These are phyloP conservation scores for Phytophthora multivora DNA, from an alignment of 352 stramenopile genomes.

Conservation along the genomic window DNA sequence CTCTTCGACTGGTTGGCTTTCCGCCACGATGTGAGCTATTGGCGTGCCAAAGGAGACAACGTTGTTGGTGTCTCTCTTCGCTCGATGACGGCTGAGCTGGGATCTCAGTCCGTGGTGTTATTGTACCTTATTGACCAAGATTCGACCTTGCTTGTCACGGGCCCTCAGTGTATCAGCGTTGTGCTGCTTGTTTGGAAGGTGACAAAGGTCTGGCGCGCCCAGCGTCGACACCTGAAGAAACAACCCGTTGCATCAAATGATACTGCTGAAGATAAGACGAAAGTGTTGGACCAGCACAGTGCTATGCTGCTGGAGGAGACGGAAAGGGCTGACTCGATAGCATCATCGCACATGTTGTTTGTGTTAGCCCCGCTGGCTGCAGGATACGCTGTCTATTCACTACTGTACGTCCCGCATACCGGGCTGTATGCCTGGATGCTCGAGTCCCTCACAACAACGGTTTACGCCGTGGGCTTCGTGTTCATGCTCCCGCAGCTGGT, in stretches of 20 bases:
- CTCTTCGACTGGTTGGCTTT: slow-evolving; percentile 99
- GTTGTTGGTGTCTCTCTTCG: slow-evolving; percentile 94
- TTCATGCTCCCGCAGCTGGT: slow-evolving; percentile 93
- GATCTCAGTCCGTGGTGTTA: slow-evolving; percentile 94
- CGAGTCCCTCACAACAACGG: slow-evolving; percentile 82
- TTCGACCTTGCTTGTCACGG: slow-evolving; percentile 93
- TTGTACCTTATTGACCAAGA: slow-evolving; percentile 96
- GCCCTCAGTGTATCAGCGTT: slow-evolving; percentile 60
- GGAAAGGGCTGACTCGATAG: slow-evolving; percentile 77
- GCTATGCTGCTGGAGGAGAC: slow-evolving; percentile 45
- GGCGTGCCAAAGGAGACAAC: slow-evolving; percentile 90
- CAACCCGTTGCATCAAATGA: slow-evolving; percentile 8
- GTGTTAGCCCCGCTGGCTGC: slow-evolving; percentile 74
- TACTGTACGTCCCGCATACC: slow-evolving; percentile 82
- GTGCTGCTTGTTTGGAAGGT: slow-evolving; percentile 92
- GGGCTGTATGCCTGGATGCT: slow-evolving; percentile 89
- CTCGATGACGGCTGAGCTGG: slow-evolving; percentile 92
- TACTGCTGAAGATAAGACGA: slow-evolving; percentile 36
- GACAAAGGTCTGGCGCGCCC: slow-evolving; percentile 59
- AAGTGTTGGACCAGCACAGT: slow-evolving; percentile 34
- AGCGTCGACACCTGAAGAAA: slow-evolving; percentile 16
- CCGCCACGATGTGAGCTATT: slow-evolving; percentile 98
- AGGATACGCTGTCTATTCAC: slow-evolving; percentile 80
- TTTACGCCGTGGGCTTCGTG: slow-evolving; percentile 93
- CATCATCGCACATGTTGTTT: slow-evolving; percentile 85